phyloP scores from a whole-genome alignment of 2,329 filamentous ascomycete species.

The Monosporascus sp. region DNA sequence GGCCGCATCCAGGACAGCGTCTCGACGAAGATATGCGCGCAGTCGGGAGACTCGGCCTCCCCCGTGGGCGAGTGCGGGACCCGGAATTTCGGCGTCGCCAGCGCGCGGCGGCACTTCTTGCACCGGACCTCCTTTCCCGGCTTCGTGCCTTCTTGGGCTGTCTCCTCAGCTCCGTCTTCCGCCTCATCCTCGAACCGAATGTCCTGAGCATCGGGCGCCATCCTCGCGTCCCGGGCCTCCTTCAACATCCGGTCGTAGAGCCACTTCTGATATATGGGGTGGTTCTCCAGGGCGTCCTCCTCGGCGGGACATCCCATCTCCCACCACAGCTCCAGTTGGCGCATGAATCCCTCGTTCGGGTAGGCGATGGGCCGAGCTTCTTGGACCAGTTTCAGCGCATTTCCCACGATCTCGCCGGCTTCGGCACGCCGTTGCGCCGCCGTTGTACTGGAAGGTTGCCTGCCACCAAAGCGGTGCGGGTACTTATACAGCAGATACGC shows the following conservation, averaged over 20 bases:
- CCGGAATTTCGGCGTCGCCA: slow-evolving; percentile 56
- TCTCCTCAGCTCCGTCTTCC: slow-evolving; percentile 49
- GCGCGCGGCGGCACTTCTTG: slow-evolving; percentile 76
- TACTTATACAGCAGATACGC: slow-evolving; percentile 77
- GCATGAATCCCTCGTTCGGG: slow-evolving; percentile 88
- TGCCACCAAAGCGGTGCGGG: slow-evolving; percentile 44
- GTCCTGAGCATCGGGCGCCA: slow-evolving; percentile 68
- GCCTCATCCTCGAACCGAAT: slow-evolving; percentile 76
- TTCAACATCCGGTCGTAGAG: slow-evolving; percentile 50
- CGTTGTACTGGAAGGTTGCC: slow-evolving; percentile 36
- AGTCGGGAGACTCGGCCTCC: slow-evolving; percentile 32
- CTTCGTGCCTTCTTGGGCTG: slow-evolving; percentile 16
- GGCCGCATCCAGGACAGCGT: slow-evolving; percentile 92
- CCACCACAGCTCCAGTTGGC: slow-evolving; percentile 81
- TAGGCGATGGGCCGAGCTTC: slow-evolving; percentile 71
- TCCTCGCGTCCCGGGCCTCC: slow-evolving; percentile 61
- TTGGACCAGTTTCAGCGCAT: slow-evolving; percentile 64
- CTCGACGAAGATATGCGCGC: slow-evolving; percentile 86
- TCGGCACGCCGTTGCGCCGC: slow-evolving; percentile 33
- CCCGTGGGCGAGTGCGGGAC: slow-evolving; percentile 50
- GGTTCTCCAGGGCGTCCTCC: slow-evolving; percentile 51
- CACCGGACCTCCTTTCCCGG: slow-evolving; percentile 64
- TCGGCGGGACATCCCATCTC: slow-evolving; percentile 72
- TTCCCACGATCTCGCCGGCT: slow-evolving; percentile 42
- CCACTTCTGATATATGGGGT: slow-evolving; percentile 75